Base-by-base conservation (phyloP, 2,329 filamentous ascomycete genomes). In the Ophiostoma quercus region DNA sequence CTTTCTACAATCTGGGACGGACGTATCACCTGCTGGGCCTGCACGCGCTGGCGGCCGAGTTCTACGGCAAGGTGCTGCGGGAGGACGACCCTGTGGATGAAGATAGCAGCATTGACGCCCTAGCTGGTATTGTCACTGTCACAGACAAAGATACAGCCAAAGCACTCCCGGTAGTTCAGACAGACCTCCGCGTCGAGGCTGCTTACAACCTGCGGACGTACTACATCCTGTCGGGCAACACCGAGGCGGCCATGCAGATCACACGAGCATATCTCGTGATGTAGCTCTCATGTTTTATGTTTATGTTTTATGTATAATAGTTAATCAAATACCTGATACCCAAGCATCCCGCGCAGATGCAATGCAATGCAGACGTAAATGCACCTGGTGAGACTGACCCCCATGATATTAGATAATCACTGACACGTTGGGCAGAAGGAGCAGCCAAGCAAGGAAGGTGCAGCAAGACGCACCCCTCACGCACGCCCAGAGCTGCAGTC, bases 1-100 rank as follows among this genome's bases (percentile, higher is more conserved):
- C 91, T 8, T 89, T 92, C 76, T 96, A 90, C 80, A 96, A 96
- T 75, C 83, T 93, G 66, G 92, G 85, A 1, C 83, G 92, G 29
- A 86, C 88, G 34, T 95, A 91, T 82, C 91, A 95, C 77, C 83
- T 89, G 71, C 81, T 96, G 12, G 91, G 92, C 0, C 80, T 96
- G 71, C 83, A 85, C 25, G 88, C 92, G 76, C 80, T 96, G 37
- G 92, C 93, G 0, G 80, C 91, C 4, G 84, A 88, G 29, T 90
- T 87, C 69, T 98, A 97, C 77, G 82, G 76, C 8, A 78, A 80
- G 70, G 83, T 82, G 8, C 75, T 84, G 37, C 76, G 78, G n/a
- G 82, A 82, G 71, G 77, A 74, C 29, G 77, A 76, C 73, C 74
- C 22, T 68, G 67, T 70, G 73, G 68, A 69, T 71, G 47, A 67